Evolutionary conservation across 768 basidiomycete genomes (phyloP).

Genomic region (Exidia glandulosa): DNA sequence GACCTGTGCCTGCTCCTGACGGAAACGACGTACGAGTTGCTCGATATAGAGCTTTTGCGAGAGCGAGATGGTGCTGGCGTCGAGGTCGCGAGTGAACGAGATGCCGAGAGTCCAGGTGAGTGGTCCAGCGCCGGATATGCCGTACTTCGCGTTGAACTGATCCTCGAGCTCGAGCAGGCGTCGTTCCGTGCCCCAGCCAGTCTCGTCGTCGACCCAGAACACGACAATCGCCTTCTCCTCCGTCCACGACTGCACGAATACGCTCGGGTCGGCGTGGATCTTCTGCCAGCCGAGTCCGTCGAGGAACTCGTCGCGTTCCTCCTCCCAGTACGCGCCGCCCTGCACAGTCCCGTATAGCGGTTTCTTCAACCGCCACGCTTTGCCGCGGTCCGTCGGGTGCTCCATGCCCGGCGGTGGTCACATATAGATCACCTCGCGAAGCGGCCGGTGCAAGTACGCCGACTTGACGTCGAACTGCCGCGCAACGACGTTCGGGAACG

Average conservation of each 20-base stretch:
- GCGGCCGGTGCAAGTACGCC: slow-evolving; percentile 25
- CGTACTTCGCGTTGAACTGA: not conserved
- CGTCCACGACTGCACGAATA: not conserved
- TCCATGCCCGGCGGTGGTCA: slow-evolving; percentile 21
- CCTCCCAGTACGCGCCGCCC: slow-evolving; percentile 23
- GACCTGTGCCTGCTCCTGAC: not conserved
- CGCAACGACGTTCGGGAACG: slow-evolving; percentile 21
- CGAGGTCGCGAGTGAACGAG: not conserved
- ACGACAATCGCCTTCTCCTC: not conserved
- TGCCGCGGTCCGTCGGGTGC: slow-evolving; percentile 6
- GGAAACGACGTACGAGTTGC: not conserved
- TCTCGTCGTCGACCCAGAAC: not conserved
- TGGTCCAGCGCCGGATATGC: not conserved
- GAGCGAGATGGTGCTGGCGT: not conserved
- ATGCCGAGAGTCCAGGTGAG: not conserved
- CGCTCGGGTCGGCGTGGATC: not conserved
- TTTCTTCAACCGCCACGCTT: slow-evolving; percentile 12
- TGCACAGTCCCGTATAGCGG: slow-evolving; percentile 30
- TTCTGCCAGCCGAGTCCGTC: not conserved
- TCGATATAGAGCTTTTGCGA: not conserved
- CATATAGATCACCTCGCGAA: slow-evolving; percentile 24
- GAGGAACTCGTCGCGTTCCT: slow-evolving; percentile 15
- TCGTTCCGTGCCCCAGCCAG: not conserved
- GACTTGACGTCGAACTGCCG: slow-evolving; percentile 31
- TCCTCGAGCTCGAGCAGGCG: not conserved